phyloP scores from a whole-genome alignment of 345 rosid genomes.

The Brassica rapa region DNA sequence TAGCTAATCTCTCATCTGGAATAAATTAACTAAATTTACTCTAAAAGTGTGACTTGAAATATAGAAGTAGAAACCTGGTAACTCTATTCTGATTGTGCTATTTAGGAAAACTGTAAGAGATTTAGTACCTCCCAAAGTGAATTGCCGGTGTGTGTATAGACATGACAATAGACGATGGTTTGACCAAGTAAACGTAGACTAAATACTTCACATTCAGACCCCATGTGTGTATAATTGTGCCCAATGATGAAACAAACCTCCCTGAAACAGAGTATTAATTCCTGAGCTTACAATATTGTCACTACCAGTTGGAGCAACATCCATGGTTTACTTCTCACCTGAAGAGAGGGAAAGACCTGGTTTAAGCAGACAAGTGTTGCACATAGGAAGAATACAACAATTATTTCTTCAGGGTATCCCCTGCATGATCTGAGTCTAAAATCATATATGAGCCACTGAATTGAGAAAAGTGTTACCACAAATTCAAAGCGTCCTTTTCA shows the following conservation, averaged over 20 bases:
- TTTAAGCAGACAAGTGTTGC: constrained; percentile 34
- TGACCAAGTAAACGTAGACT: constrained; percentile 45
- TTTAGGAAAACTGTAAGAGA: too few species aligned
- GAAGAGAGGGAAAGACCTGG: constrained; percentile 37
- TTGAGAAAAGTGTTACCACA: background rate
- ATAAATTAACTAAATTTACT: too few species aligned
- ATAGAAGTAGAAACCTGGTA: too few species aligned
- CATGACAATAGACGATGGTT: background rate
- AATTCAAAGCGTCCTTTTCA: background rate
- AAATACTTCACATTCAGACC: constrained; percentile 44
- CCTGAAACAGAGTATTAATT: constrained; percentile 25
- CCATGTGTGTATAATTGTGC: background rate
- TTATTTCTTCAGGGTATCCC: constrained; percentile 40
- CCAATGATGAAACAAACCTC: constrained; percentile 22
- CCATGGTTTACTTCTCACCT: constrained; percentile 29
- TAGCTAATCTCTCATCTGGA: too few species aligned
- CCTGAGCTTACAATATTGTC: background rate
- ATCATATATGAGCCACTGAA: background rate
- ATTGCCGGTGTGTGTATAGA: too few species aligned
- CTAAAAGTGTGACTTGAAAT: too few species aligned
- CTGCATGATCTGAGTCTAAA: constrained; percentile 44
- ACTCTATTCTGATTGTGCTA: too few species aligned
- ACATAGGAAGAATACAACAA: constrained; percentile 27
- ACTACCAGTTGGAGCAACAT: background rate
- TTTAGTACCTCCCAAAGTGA: too few species aligned